These are phyloP conservation scores for Colletotrichum melonis DNA, from an alignment of 2,329 filamentous ascomycete genomes.

Conservation along the genomic window DNA sequence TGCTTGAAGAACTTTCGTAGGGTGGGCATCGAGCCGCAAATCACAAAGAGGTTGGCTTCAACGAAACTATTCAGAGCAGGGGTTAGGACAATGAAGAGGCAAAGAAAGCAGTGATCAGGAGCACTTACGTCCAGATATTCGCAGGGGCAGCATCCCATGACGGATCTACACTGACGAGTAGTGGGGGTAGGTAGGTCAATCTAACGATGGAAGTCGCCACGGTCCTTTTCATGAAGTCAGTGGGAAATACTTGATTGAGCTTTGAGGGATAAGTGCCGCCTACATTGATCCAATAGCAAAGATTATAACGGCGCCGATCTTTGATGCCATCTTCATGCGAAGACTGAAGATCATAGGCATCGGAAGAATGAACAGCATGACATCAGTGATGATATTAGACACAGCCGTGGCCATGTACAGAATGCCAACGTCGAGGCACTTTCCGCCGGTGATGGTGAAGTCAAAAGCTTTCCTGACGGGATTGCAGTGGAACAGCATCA, in stretches of 20 bases:
- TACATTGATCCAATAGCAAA: constrained; percentile 55
- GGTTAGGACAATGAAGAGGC: too few relatives aligned
- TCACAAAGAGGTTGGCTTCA: constrained; percentile 53
- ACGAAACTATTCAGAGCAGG: constrained; percentile 41
- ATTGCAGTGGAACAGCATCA: constrained; percentile 49
- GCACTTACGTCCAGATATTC: constrained; percentile 30
- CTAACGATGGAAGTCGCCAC: constrained; percentile 28
- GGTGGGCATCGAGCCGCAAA: constrained; percentile 53
- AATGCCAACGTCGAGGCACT: constrained; percentile 57
- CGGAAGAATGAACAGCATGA: constrained; percentile 59
- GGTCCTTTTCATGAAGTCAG: constrained; percentile 6
- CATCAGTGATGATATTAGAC: constrained; percentile 60
- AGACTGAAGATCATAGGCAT: constrained; percentile 57
- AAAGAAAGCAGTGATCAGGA: not conserved
- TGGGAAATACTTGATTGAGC: too few relatives aligned
- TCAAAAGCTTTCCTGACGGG: constrained; percentile 49
- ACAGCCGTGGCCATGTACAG: constrained; percentile 61
- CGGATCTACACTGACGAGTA: constrained; percentile 17
- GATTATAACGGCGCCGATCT: constrained; percentile 55
- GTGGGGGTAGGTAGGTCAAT: constrained; percentile 12
- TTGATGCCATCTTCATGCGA: constrained; percentile 57
- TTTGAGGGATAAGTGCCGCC: constrained; percentile 5
- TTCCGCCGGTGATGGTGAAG: constrained; percentile 42
- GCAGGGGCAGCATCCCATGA: constrained; percentile 34
- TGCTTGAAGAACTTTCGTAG: constrained; percentile 52